Evolutionary conservation across 106 monocot genomes (phyloP), one percentile per base, ranked within the genome.

Genomic region (Acorus calamus): DNA sequence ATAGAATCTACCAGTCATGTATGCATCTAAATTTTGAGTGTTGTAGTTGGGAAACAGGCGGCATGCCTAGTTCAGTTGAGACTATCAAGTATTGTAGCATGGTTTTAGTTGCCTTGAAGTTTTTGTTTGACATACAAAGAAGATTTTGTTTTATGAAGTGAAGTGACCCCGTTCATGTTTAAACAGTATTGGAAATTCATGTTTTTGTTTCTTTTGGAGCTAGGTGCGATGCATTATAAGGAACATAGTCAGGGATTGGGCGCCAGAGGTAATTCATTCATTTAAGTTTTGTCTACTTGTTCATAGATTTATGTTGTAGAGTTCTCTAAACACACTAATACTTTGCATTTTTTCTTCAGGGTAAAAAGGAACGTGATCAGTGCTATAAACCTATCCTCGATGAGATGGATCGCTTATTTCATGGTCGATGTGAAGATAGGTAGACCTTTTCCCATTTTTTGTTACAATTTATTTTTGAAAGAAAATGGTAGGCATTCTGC

Each of bases 221-320:
- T 65, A 98, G 96, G 96, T 98, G 41, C 82, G 96, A 73, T 98
- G 96, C 49, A 92, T 98, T 56, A 87, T 98, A 57, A 76, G 96
- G 69, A 98, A 98, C 66, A 85, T 98, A 49, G 85, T 98, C 50
- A 85, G 96, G 73, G 96, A 98, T 62, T 98, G 96, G 96, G 85
- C 88, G 47, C 6, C 71, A 3, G 96, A 98, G 96, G 96, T 98
- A 85, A 11, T 68, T 62, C 5, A 66, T 51, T 6, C 28, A 28
- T 28, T 28, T 28, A 28, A 28, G 28, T 28, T 28, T 28, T 28
- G 1, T 28, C 28, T 28, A 85, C 14, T 68, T 62, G 4, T 69
- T 51, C 7, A 28, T 28, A 28, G 28, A 28, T 28, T 28, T 28
- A 28, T 28, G 28, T 28, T 28, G 28, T 28, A 28, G 28, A 28